These are phyloP conservation scores for Cudoniella acicularis DNA, from an alignment of 495 filamentous ascomycete species.

Conservation along the genomic window DNA sequence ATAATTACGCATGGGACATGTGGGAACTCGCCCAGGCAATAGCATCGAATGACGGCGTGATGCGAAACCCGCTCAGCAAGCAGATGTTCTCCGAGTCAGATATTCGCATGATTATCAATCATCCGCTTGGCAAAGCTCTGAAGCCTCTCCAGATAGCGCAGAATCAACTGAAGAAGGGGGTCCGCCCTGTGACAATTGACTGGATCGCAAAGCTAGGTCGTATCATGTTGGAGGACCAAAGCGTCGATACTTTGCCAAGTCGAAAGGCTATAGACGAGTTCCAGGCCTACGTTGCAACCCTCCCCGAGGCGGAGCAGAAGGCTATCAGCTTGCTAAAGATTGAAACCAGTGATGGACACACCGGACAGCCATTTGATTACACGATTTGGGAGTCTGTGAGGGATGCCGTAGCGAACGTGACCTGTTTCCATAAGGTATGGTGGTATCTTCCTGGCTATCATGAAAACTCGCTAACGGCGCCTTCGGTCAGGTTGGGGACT, in stretches of 20 bases:
- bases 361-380: slow-evolving; percentile 32
- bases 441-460: too few relatives aligned
- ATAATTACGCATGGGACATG: slow-evolving; percentile 41
- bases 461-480: too few relatives aligned
- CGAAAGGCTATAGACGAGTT: slow-evolving; percentile 34
- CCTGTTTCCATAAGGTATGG: slow-evolving; percentile 35
- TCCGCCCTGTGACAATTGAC: slow-evolving; percentile 32
- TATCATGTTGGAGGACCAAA: slow-evolving; percentile 28
- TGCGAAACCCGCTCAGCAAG: slow-evolving; percentile 33
- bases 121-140: slow-evolving; percentile 27
- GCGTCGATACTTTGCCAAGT: slow-evolving; percentile 21
- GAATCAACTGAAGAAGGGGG: slow-evolving; percentile 30
- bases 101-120: slow-evolving; percentile 27
- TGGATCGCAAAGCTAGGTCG: slow-evolving; percentile 26
- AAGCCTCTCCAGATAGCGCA: slow-evolving; percentile 29
- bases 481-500: too few relatives aligned
- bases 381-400: slow-evolving; percentile 35
- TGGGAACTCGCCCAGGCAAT: slow-evolving; percentile 29
- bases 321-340: slow-evolving; percentile 30
- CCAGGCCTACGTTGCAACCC: slow-evolving; percentile 29
- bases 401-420: slow-evolving; percentile 31
- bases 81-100: slow-evolving; percentile 29
- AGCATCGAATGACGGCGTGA: slow-evolving; percentile 16
- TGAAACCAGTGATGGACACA: slow-evolving; percentile 33
- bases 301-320: slow-evolving; percentile 33